phyloP scores from a whole-genome alignment of 2,329 filamentous ascomycete genomes.

The Penicillium nordicum region DNA sequence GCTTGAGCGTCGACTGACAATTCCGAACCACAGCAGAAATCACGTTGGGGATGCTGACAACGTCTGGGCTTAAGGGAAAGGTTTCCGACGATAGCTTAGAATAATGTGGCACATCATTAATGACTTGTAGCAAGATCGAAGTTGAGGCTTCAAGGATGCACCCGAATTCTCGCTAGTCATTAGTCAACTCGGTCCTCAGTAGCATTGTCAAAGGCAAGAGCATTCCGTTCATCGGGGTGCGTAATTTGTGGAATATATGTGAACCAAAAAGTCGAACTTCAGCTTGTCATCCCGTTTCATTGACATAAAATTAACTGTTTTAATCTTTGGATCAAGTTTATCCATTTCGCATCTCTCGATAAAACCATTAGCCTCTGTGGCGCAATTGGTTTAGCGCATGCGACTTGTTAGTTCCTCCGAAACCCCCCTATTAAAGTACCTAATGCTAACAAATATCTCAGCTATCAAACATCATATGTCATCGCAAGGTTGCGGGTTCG shows the following conservation, averaged over 20 bases:
- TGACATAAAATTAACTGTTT: too few relatives aligned
- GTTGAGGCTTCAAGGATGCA: slow-evolving; percentile 60
- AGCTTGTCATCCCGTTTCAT: slow-evolving; percentile 37
- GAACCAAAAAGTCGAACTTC: slow-evolving; percentile 60
- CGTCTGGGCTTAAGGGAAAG: slow-evolving; percentile 55
- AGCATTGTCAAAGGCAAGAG: slow-evolving; percentile 58
- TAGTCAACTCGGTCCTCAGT: slow-evolving; percentile 51
- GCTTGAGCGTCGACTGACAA: slow-evolving; percentile 47
- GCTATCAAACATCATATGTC: neutral
- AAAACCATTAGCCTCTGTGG: too few relatives aligned
- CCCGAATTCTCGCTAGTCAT: slow-evolving; percentile 56
- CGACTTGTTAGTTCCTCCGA: too few relatives aligned
- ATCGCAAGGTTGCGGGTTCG: neutral
- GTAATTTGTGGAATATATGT: slow-evolving; percentile 62
- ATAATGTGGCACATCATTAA: slow-evolving; percentile 66
- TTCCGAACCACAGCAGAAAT: slow-evolving; percentile 51
- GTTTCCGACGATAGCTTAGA: slow-evolving; percentile 60
- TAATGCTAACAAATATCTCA: too few relatives aligned
- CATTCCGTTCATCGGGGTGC: slow-evolving; percentile 64
- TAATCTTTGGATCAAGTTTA: too few relatives aligned
- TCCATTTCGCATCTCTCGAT: too few relatives aligned
- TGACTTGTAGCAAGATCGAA: slow-evolving; percentile 57
- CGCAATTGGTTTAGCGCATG: too few relatives aligned
- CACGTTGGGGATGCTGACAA: slow-evolving; percentile 47
- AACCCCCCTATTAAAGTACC: too few relatives aligned